Conservation (phyloP, 2,329 filamentous ascomycete species). For the Blumeria graminis region DNA sequence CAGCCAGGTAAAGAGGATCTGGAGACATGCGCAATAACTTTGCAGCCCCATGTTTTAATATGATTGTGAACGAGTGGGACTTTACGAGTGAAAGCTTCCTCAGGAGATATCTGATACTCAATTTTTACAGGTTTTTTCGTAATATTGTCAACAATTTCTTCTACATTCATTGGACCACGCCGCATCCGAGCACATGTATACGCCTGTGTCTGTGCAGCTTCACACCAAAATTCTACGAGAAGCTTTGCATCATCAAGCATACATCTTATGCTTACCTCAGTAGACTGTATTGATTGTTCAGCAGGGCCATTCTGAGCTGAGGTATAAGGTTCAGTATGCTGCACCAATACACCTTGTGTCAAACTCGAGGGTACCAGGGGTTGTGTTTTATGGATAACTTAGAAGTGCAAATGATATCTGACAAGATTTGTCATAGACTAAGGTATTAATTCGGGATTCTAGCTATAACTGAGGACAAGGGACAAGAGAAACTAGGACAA, state of each 20-base stretch:
- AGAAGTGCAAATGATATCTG: too few relatives aligned
- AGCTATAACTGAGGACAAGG: too few relatives aligned
- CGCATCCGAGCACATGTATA: slow-evolving; percentile 1
- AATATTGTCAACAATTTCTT: background rate
- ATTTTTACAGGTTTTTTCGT: background rate
- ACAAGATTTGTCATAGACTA: too few relatives aligned
- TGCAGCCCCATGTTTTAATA: background rate
- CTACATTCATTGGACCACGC: background rate
- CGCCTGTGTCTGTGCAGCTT: background rate
- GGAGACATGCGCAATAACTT: background rate
- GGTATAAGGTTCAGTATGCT: background rate
- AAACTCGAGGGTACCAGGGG: too few relatives aligned
- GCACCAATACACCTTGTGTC: background rate
- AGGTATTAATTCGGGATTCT: too few relatives aligned
- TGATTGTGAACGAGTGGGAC: too few relatives aligned
- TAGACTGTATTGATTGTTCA: background rate
- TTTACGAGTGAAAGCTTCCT: too few relatives aligned
- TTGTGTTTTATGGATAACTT: too few relatives aligned
- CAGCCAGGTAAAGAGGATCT: background rate
- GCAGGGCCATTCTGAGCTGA: background rate
- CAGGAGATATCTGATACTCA: background rate
- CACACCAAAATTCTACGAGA: slow-evolving; percentile 1
- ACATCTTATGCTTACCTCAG: background rate
- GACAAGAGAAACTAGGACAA: too few relatives aligned
- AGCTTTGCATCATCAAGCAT: slow-evolving; percentile 1